phyloP scores from a whole-genome alignment of 805 yeast genomes.

The Metschnikowia similis region DNA sequence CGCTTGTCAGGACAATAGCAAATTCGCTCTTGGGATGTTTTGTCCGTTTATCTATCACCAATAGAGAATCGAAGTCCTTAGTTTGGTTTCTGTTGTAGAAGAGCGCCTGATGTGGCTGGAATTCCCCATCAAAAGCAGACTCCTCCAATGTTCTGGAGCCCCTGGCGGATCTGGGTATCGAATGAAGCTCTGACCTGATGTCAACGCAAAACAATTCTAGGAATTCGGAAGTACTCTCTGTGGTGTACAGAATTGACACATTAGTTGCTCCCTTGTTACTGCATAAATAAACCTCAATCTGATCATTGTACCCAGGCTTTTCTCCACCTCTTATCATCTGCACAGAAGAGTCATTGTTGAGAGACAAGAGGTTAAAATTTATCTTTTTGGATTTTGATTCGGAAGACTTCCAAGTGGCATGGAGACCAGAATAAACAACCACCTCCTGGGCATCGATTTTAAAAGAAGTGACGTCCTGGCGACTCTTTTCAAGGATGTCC shows the following conservation, averaged over 20 bases:
- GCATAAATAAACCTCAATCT: slow-evolving; percentile 13
- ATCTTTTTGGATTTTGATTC: neutral
- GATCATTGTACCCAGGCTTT: neutral
- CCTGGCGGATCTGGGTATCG: slow-evolving; percentile 49
- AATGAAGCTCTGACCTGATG: slow-evolving; percentile 4
- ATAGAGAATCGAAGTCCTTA: slow-evolving; percentile 39
- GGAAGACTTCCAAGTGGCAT: slow-evolving; percentile 9
- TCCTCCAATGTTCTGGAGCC: slow-evolving; percentile 38
- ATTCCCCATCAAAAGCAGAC: slow-evolving; percentile 52
- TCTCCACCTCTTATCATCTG: slow-evolving; percentile 10
- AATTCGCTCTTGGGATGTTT: slow-evolving; percentile 20
- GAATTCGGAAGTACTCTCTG: slow-evolving; percentile 30
- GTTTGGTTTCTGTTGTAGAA: slow-evolving; percentile 38
- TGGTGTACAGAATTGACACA: slow-evolving; percentile 34
- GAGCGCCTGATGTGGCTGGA: slow-evolving; percentile 46
- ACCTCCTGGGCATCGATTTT: slow-evolving; percentile 12
- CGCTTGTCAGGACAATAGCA: slow-evolving; percentile 34
- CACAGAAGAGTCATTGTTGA: slow-evolving; percentile 9
- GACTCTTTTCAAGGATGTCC: slow-evolving; percentile 15
- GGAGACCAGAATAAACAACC: slow-evolving; percentile 6
- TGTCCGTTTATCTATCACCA: slow-evolving; percentile 42
- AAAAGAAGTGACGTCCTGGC: slow-evolving; percentile 1
- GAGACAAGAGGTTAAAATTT: slow-evolving; percentile 8
- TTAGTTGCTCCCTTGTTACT: slow-evolving; percentile 5
- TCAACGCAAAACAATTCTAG: slow-evolving; percentile 19